Evolutionary conservation across 192 early-diverging fungal species (phyloP).

Genomic region (Gonapodya sp.): DNA sequence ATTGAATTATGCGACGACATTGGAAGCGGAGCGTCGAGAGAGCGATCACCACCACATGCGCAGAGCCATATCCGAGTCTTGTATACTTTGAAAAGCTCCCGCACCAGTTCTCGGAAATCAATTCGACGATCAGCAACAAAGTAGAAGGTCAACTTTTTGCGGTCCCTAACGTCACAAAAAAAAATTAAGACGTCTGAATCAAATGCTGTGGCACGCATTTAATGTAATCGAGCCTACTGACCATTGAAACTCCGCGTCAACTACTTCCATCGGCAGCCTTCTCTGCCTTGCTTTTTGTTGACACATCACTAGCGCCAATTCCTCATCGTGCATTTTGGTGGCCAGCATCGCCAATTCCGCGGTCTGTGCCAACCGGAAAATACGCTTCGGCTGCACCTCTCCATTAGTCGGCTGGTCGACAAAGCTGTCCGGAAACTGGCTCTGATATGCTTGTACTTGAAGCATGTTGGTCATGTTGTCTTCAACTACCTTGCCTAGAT

Average conservation of each 20-base stretch:
- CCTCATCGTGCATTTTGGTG: conserved; percentile 79
- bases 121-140: conserved; percentile 89
- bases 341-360: conserved; percentile 72
- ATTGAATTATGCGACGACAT: neutral
- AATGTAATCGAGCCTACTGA: conserved; percentile 30
- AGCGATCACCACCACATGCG: neutral
- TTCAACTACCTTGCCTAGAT: conserved; percentile 77
- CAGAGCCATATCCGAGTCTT: conserved; percentile 97
- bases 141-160: conserved; percentile 93
- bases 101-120: conserved; percentile 91
- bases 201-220: neutral
- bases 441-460: conserved; percentile 34
- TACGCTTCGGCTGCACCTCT: conserved; percentile 84
- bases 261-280: conserved; percentile 89
- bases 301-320: conserved; percentile 75
- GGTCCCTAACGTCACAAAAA: conserved; percentile 49
- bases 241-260: conserved; percentile 98
- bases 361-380: conserved; percentile 70
- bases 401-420: conserved; percentile 25
- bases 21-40: neutral
- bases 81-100: conserved; percentile 93
- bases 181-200: neutral
- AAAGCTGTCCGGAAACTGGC: conserved; percentile 21
- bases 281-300: conserved; percentile 82
- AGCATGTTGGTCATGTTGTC: conserved; percentile 45